Evolutionary conservation across 169 alveolate species (phyloP), one percentile per base, ranked within the genome.

Genomic region (Plasmodium malariae): DNA sequence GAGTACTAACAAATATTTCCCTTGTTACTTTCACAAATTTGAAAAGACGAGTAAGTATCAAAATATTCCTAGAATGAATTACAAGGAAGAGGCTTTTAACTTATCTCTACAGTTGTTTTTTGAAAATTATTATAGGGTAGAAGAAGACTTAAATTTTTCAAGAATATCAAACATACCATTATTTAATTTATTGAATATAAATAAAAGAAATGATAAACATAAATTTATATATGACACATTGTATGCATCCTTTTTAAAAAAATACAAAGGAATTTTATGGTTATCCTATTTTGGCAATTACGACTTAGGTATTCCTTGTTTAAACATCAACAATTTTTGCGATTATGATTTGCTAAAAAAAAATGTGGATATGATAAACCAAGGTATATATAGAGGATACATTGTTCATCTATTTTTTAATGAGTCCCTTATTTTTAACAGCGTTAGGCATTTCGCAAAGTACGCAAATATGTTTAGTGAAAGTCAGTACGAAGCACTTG

Each of bases 311-410:
- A 49, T 94, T 28, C 93, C 90, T 3, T 92, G 92, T n/a, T 19
- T 88, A 43, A 74, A 67, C 70, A 86, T 86, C 32, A 51, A 80
- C 60, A 60, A 40, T 34, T 92, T 87, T 48, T 91, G 92, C 34
- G 96, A 94, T 37, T 94, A 92, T 62, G 96, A 94, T 76, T 89
- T 94, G 24, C 78, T 28, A 0, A 69, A 72, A 26, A 80, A 94
- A 14, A 93, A 92, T 34, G 54, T 45, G 7, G 74, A 92, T n/a
- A 59, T 72, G 37, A 36, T 92, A 48, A 74, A 93, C 6, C 67
- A 74, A 34, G 96, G 96, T 11, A 59, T 94, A 17, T 94, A 94
- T 51, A 62, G 96, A 17, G 95, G 95, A 9, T 94, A 94, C 62
- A 94, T 93, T 26, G 96, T 93, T 0, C 93, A 92, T 49, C 57